phyloP scores from a whole-genome alignment of 2,329 filamentous ascomycete species.

The Colletotrichum gigasporum region DNA sequence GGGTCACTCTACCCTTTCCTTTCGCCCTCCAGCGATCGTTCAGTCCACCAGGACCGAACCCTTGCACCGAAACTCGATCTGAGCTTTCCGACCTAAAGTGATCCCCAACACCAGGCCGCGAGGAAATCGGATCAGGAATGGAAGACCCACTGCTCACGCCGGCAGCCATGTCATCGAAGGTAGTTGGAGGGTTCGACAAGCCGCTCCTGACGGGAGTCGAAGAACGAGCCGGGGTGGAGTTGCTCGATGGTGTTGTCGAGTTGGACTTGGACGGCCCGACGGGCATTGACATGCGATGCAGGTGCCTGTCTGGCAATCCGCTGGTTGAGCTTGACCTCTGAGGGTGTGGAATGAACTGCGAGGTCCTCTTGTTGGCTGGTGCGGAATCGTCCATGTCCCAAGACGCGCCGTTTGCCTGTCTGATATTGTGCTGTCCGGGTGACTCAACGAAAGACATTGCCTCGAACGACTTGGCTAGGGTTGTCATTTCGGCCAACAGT shows the following conservation, averaged over 20 bases:
- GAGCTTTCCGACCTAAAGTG: slow-evolving; percentile 59
- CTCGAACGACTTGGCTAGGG: slow-evolving; percentile 77
- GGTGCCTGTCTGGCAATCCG: slow-evolving; percentile 64
- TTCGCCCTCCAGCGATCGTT: slow-evolving; percentile 83
- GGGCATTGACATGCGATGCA: slow-evolving; percentile 85
- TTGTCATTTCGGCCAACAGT: slow-evolving; percentile 79
- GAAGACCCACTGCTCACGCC: slow-evolving; percentile 44
- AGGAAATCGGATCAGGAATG: slow-evolving; percentile 52
- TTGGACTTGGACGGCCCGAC: slow-evolving; percentile 63
- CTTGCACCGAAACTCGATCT: slow-evolving; percentile 71
- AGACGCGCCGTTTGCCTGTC: slow-evolving; percentile 51
- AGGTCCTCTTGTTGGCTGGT: slow-evolving; percentile 60
- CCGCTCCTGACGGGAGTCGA: slow-evolving; percentile 61
- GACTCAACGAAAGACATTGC: slow-evolving; percentile 81
- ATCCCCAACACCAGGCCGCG: slow-evolving; percentile 51
- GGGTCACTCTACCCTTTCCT: slow-evolving; percentile 80
- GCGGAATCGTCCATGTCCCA: slow-evolving; percentile 52
- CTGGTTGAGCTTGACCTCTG: slow-evolving; percentile 65
- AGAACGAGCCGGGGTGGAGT: slow-evolving; percentile 57
- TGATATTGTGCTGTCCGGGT: slow-evolving; percentile 63
- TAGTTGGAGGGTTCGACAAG: slow-evolving; percentile 58
- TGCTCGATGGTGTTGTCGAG: slow-evolving; percentile 53
- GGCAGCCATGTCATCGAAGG: slow-evolving; percentile 56
- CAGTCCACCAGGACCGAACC: slow-evolving; percentile 76
- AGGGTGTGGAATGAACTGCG: slow-evolving; percentile 59